These are phyloP conservation scores for Strobilomyces dryophilus DNA, from an alignment of 768 basidiomycete genomes.

Conservation along the genomic window DNA sequence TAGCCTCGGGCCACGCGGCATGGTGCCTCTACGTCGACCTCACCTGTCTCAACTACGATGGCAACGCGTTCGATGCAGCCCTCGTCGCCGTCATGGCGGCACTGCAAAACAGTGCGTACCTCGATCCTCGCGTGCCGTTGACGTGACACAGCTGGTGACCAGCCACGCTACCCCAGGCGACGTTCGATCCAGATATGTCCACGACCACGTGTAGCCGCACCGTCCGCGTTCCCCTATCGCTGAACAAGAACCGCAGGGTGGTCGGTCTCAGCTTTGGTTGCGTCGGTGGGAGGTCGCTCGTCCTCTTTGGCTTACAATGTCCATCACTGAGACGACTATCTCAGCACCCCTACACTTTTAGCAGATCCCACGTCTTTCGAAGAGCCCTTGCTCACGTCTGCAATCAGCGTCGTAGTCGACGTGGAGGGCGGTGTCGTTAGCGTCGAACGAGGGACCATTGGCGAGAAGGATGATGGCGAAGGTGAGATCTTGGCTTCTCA, in stretches of 20 bases:
- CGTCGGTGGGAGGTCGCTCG: constrained; percentile 19
- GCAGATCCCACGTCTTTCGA: constrained; percentile 90
- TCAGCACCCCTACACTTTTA: constrained; percentile 47
- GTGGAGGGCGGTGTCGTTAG: constrained; percentile 24
- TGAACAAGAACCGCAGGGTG: constrained; percentile 26
- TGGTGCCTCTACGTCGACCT: constrained; percentile 97
- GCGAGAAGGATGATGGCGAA: constrained; percentile 19
- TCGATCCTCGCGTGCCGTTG: neutral
- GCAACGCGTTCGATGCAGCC: constrained; percentile 90
- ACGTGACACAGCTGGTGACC: neutral
- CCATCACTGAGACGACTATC: neutral
- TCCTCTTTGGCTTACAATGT: neutral
- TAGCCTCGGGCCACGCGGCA: constrained; percentile 72
- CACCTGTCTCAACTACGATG: constrained; percentile 96
- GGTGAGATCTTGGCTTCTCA: neutral
- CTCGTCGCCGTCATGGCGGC: constrained; percentile 86
- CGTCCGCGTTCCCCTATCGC: constrained; percentile 40
- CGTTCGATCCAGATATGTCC: constrained; percentile 62
- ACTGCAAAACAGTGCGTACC: constrained; percentile 69
- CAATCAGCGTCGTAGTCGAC: constrained; percentile 59
- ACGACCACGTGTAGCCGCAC: constrained; percentile 60
- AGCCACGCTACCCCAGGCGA: constrained; percentile 73
- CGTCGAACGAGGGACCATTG: constrained; percentile 21
- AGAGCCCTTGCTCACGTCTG: constrained; percentile 76
- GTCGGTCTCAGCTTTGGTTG: constrained; percentile 25